Evolutionary conservation across 2,329 filamentous ascomycete genomes (phyloP), one percentile per base, ranked within the genome.

Genomic region (Mycosphaerella arachidis): DNA sequence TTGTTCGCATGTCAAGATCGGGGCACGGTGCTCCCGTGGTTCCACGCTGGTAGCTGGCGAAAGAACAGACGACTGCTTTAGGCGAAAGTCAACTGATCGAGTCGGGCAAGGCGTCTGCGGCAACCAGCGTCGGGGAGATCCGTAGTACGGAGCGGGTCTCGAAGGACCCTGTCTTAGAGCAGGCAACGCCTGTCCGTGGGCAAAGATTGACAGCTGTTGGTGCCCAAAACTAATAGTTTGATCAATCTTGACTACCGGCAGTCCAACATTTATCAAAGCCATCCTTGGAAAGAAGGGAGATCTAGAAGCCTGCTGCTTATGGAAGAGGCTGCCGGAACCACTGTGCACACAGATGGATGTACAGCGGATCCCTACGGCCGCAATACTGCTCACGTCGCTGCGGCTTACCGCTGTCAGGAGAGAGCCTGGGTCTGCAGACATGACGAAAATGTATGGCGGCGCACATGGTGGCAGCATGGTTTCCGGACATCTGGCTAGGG

Each of bases 351-450:
- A n/a, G 16, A 16, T n/a, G 13, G 27, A 53, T n/a, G 43, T 16
- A 46, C 43, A 46, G 16, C 50, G 9, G 24, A 43, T 24, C 35
- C 24, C 4, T 55, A 46, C 53, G 55, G 55, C 18, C 45, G 48
- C 3, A 52, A 18, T 24, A 31, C 20, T 5, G 55, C 37, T 40
- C 46, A 24, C 24, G 24, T 20, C 48, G 33, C 16, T 53, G 56
- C 56, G 52, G 45, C 48, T n/a, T 45, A 18, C 56, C 56, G 56
- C 56, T 58, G 56, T 58, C 56, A 58, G 30, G 18, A 45, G 45
- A 24, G 18, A 53, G 48, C 48, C 33, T 30, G 48, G 56, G n/a
- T 16, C 20, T 16, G 46, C 55, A 27, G 24, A 24, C 24, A 24
- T 24, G 24, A 24, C 24, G 24, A 24, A 24, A 24, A 24, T 24